A percentile compares a stretch with the other conserved stretches of the same genome.
These are phyloP conservation scores for Pseudocercospora musae DNA, from an alignment of 2,329 filamentous ascomycete species.

Conservation along the genomic window DNA sequence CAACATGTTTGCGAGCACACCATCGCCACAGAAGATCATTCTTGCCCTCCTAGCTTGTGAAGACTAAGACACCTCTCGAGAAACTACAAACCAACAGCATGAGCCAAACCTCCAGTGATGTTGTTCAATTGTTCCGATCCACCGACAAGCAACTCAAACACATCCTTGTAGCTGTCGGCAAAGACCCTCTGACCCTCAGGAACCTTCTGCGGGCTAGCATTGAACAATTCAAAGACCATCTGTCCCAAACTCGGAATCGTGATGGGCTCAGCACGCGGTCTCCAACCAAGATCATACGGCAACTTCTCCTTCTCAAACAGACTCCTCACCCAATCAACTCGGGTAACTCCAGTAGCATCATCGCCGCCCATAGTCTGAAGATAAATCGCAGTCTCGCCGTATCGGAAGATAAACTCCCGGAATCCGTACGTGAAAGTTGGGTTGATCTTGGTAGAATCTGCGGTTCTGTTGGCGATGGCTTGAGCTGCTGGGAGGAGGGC, in stretches of 20 bases:
- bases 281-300: slow-evolving; percentile 39
- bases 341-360: slow-evolving; percentile 33
- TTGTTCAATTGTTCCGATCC: slow-evolving; percentile 30
- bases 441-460: slow-evolving; percentile 29
- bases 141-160: slow-evolving; percentile 25
- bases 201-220: slow-evolving; percentile 19
- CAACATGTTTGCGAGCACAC: no score
- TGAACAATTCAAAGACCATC: slow-evolving; percentile 28
- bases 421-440: slow-evolving; percentile 31
- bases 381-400: slow-evolving; percentile 40
- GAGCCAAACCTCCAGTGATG: slow-evolving; percentile 24
- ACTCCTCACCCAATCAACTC: slow-evolving; percentile 34
- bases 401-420: slow-evolving; percentile 34
- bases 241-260: slow-evolving; percentile 26
- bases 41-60: no score
- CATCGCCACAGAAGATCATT: no score
- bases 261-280: slow-evolving; percentile 26
- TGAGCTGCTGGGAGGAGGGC: neutral
- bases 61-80: no score
- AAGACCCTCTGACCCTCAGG: slow-evolving; percentile 24
- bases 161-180: slow-evolving; percentile 27
- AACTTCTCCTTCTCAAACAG: slow-evolving; percentile 39
- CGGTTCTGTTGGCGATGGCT: neutral
- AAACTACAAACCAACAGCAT: slow-evolving; percentile 25
- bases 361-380: slow-evolving; percentile 36